Evolutionary conservation across 192 early-diverging fungal genomes (phyloP).

Genomic region (Gamsiella multidivaricata): DNA sequence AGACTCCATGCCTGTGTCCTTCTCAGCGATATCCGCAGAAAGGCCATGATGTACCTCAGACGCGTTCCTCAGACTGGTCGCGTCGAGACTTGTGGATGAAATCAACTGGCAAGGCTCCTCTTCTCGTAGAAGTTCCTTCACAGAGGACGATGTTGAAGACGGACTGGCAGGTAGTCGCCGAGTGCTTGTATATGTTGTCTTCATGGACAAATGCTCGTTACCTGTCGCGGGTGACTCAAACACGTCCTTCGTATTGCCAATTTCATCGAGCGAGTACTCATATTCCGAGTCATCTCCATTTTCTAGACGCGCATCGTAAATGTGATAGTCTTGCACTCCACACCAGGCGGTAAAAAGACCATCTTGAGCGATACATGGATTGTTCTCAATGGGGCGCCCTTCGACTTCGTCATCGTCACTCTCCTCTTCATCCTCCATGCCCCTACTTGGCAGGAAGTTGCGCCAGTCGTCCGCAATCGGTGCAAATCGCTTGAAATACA

Average conservation of each 20-base stretch:
- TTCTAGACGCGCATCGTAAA: not conserved
- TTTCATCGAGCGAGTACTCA: not conserved
- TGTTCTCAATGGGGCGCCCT: not conserved
- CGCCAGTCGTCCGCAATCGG: conserved; percentile 28
- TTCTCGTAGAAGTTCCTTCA: conserved; percentile 27
- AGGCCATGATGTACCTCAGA: not conserved
- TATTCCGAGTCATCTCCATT: not conserved
- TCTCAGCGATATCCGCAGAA: not conserved
- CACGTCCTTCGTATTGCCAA: not conserved
- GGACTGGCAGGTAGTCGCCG: not conserved
- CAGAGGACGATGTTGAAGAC: conserved; percentile 12
- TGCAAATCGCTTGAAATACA: conserved; percentile 26
- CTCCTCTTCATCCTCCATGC: not conserved
- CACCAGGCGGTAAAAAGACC: no score
- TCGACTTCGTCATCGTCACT: not conserved
- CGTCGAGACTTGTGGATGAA: conserved; percentile 3
- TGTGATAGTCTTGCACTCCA: no score
- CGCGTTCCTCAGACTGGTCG: no score
- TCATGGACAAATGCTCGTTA: not conserved
- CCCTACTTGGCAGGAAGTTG: conserved; percentile 29
- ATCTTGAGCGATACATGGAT: no score
- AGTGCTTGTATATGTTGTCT: not conserved
- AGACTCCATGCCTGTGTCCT: no score
- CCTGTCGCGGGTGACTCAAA: conserved; percentile 1
- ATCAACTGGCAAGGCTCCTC: conserved; percentile 20